Conservation (phyloP, 306 rosid species). For the Quercus ilex region DNA sequence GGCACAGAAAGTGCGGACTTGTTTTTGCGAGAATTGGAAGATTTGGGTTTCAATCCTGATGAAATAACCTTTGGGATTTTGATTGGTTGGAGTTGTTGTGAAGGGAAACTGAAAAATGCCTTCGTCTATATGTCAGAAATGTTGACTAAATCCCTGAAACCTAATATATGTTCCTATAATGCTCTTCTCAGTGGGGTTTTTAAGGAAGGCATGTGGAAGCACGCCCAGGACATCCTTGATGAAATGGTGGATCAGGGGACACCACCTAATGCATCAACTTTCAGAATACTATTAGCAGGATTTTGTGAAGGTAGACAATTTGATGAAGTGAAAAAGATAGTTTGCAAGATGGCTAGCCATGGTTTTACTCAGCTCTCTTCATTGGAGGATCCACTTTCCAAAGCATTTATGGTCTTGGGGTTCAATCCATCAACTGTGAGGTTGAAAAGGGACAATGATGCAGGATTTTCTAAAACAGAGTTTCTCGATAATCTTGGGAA, state of each 20-base stretch:
- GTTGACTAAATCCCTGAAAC: conserved; percentile 41
- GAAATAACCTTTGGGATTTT: conserved; percentile 80
- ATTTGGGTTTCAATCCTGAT: conserved; percentile 57
- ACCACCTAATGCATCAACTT: conserved; percentile 58
- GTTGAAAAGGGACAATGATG: conserved; percentile 70
- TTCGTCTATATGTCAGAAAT: conserved; percentile 55
- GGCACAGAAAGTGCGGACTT: conserved; percentile 52
- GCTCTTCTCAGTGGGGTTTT: conserved; percentile 73
- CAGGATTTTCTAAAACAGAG: conserved; percentile 54
- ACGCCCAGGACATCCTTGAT: conserved; percentile 47
- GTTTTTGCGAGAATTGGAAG: conserved; percentile 51
- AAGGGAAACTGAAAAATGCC: conserved; percentile 54
- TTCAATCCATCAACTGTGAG: conserved; percentile 58
- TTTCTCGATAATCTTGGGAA: conserved; percentile 82
- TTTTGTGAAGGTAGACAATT: conserved; percentile 72
- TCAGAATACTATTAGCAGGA: conserved; percentile 73
- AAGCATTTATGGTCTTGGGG: conserved; percentile 72
- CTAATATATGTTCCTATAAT: conserved; percentile 53
- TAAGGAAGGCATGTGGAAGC: conserved; percentile 59
- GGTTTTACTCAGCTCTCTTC: conserved; percentile 48
- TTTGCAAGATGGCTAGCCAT: conserved; percentile 56
- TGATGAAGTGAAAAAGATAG: conserved; percentile 52
- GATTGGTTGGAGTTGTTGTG: conserved; percentile 76
- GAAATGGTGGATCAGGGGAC: conserved; percentile 78
- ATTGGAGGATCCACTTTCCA: conserved; percentile 54